These are phyloP conservation scores for Microdochium nivale DNA, from an alignment of 2,329 filamentous ascomycete species.

Conservation along the genomic window DNA sequence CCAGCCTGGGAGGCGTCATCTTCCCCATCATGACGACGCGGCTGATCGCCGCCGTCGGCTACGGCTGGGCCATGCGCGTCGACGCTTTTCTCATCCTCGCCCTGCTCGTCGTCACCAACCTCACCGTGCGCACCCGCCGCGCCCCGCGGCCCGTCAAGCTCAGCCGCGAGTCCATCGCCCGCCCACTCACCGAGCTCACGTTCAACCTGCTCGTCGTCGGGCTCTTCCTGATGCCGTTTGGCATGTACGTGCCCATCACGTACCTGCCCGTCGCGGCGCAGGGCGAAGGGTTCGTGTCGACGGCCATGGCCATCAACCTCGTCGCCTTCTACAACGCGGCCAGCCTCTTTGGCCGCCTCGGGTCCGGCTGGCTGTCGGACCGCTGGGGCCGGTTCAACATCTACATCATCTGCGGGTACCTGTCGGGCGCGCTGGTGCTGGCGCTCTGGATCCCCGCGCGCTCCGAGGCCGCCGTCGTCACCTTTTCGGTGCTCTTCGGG, in stretches of 20 bases:
- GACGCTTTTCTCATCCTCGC: constrained; percentile 9
- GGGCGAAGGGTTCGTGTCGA: constrained; percentile 1
- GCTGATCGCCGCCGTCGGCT: constrained; percentile 38
- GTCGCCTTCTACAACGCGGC: constrained; percentile 5
- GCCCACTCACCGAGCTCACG: constrained; percentile 3
- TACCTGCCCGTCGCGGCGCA: constrained; percentile 3
- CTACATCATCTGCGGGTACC: constrained; percentile 14
- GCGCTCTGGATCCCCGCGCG: constrained; percentile 20
- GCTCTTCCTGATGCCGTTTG: constrained; percentile 3
- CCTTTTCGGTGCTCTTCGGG: constrained; percentile 13
- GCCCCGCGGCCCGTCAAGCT: neutral
- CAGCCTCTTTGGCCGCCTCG: constrained; percentile 8
- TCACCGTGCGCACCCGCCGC: constrained; percentile 1
- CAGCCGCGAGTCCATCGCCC: neutral
- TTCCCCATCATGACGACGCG: constrained; percentile 41
- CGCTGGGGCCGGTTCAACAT: constrained; percentile 12
- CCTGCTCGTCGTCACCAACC: constrained; percentile 7
- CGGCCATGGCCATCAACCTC: constrained; percentile 4
- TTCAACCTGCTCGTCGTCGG: neutral
- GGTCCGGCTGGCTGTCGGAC: constrained; percentile 8
- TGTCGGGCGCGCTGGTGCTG: constrained; percentile 18
- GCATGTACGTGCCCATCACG: constrained; percentile 6
- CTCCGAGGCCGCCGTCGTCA: constrained; percentile 7
- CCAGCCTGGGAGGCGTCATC: constrained; percentile 46
- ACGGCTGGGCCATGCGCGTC: constrained; percentile 18